Evolutionary conservation across 2,329 filamentous ascomycete genomes (phyloP).

Genomic region (Fusarium sp.): DNA sequence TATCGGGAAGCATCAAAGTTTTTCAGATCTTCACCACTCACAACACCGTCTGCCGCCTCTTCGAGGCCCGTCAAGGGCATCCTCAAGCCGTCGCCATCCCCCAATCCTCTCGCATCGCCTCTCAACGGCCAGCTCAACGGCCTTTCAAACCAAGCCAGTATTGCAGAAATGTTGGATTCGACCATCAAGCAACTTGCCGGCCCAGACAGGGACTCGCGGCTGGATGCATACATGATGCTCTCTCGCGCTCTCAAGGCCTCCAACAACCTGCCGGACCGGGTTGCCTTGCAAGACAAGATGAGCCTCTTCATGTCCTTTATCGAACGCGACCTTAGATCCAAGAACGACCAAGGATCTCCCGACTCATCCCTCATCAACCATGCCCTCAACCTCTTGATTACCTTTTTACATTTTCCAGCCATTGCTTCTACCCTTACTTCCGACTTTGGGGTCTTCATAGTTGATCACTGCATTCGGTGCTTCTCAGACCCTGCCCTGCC

Average conservation of each 20-base stretch:
- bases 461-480: slow-evolving; percentile 80
- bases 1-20: slow-evolving; percentile 53
- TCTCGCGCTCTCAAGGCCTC: slow-evolving; percentile 80
- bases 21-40: slow-evolving; percentile 52
- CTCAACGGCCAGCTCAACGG: slow-evolving; percentile 55
- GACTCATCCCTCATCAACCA: slow-evolving; percentile 80
- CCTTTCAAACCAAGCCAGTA: slow-evolving; percentile 57
- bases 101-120: slow-evolving; percentile 55
- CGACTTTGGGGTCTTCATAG: slow-evolving; percentile 81
- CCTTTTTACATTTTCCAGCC: slow-evolving; percentile 78
- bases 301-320: slow-evolving; percentile 82
- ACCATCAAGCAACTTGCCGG: slow-evolving; percentile 82
- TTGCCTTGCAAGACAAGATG: slow-evolving; percentile 79
- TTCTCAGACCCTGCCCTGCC: slow-evolving; percentile 74
- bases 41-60: slow-evolving; percentile 51
- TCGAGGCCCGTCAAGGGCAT: slow-evolving; percentile 71
- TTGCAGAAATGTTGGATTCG: slow-evolving; percentile 85
- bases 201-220: slow-evolving; percentile 72
- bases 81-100: slow-evolving; percentile 73
- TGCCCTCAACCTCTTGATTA: slow-evolving; percentile 78
- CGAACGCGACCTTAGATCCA: slow-evolving; percentile 77
- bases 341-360: slow-evolving; percentile 61
- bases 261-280: slow-evolving; percentile 79
- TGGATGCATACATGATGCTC: slow-evolving; percentile 88
- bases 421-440: slow-evolving; percentile 75